These are phyloP conservation scores for Ascochyta clinopodiicola DNA, from an alignment of 2,329 filamentous ascomycete genomes.

Conservation along the genomic window DNA sequence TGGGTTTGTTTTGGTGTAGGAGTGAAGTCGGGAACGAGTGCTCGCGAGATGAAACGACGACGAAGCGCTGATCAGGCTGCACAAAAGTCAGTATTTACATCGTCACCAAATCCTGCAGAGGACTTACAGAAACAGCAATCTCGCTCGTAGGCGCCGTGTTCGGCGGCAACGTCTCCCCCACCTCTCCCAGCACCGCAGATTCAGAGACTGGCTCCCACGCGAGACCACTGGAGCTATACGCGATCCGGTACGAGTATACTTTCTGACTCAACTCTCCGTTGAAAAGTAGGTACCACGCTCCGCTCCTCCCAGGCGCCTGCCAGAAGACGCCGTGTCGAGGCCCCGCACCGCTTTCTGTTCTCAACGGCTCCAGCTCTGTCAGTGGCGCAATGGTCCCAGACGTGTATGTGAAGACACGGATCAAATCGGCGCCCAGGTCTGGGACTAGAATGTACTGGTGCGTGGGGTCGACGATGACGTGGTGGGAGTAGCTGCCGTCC, in stretches of 20 bases:
- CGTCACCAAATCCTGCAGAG: not conserved
- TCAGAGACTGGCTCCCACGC: conserved; percentile 10
- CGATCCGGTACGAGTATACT: conserved; percentile 20
- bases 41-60: conserved; percentile 71
- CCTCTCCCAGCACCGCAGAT: not conserved
- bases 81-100: not conserved
- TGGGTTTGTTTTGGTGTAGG: conserved; percentile 23
- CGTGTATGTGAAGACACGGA: conserved; percentile 64
- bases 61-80: conserved; percentile 57
- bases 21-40: conserved; percentile 60
- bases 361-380: conserved; percentile 53
- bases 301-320: conserved; percentile 18
- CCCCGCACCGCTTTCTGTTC: conserved; percentile 61
- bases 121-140: conserved; percentile 20
- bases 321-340: conserved; percentile 68
- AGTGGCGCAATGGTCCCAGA: conserved; percentile 49
- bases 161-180: conserved; percentile 5
- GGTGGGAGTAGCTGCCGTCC: conserved; percentile 50
- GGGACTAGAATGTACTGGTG: conserved; percentile 65
- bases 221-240: conserved; percentile 6
- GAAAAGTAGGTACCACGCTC: conserved; percentile 14
- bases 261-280: conserved; percentile 24
- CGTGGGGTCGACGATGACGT: conserved; percentile 68
- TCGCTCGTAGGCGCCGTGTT: conserved; percentile 23
- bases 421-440: conserved; percentile 68